Base-by-base conservation (phyloP, 768 basidiomycete species). In the Amanita fuliginea region DNA sequence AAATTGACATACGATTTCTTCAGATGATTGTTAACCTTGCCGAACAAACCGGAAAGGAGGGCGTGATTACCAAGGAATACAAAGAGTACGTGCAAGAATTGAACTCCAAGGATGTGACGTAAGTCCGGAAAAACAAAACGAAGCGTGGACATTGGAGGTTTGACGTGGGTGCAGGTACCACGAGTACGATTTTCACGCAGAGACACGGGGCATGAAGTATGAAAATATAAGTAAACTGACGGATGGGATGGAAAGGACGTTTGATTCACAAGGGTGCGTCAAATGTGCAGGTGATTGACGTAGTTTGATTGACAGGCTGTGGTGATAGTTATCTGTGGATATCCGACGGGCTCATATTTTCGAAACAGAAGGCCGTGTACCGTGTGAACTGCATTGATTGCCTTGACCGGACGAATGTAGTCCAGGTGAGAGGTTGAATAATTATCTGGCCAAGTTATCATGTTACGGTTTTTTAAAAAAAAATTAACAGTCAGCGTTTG, bases 131-230 rank as follows among this genome's bases (percentile, higher is more conserved):
- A 19, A 16, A 7, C 1, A 32, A 32, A 32, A 32, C 11, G 6
- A 10, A 30, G n/a, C n/a, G 3, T 30, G 26, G 33, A 11, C 47
- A n/a, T 11, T 46, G 24, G 24, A 26, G 24, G 37, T 28, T 49
- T 26, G 48, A 42, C 51, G 53, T 39, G 52, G 8, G 45, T 16
- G n/a, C 55, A 89, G 86, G 54, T 91, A 90, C 57, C 67, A 70
- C 53, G 84, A 81, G 59, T 97, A 93, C 59, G 95, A 97, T 62
- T 98, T 97, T 63, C 95, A 97, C 64, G 75, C 70, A 3, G 91
- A 96, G 63, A 95, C 92, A 9, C 84, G 79, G 60, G 94, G 95
- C 18, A 96, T 98, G 95, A 90, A 88, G 85, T 93, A 95, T 59
- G 93, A 95, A 67, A 91, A 95, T 49, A 90, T 96, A 42, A 78